phyloP scores from a whole-genome alignment of 345 rosid species.

The Erysimum cheiranthoides region DNA sequence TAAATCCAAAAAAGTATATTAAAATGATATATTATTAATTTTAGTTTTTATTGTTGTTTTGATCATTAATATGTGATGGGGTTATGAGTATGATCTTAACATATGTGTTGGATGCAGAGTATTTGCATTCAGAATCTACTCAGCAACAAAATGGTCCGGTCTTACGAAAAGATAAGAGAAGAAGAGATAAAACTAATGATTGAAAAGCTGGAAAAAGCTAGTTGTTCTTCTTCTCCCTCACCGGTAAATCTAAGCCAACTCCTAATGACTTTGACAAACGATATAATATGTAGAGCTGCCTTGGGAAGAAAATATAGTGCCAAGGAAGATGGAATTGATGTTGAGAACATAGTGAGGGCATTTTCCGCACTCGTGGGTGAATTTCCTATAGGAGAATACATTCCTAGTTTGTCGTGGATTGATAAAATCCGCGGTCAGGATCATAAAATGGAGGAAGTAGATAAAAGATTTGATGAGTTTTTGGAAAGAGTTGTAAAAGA shows the following conservation, averaged over 20 bases:
- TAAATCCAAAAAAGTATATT: too few relatives aligned
- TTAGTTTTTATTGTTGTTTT: too few relatives aligned
- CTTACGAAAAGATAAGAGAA: constrained; percentile 48
- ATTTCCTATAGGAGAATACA: constrained; percentile 51
- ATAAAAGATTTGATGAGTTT: constrained; percentile 40
- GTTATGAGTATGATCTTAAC: too few relatives aligned
- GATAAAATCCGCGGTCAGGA: constrained; percentile 31
- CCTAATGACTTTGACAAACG: constrained; percentile 43
- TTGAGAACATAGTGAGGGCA: constrained; percentile 45
- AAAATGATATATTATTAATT: too few relatives aligned
- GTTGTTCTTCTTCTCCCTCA: constrained; percentile 14
- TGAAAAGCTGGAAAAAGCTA: constrained; percentile 37
- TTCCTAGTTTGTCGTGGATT: constrained; percentile 62
- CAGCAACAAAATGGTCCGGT: constrained; percentile 50
- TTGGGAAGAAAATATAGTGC: constrained; percentile 57
- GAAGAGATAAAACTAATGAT: constrained; percentile 52
- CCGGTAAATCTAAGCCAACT: constrained; percentile 52
- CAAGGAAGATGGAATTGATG: constrained; percentile 33
- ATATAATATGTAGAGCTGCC: constrained; percentile 54
- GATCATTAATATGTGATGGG: too few relatives aligned
- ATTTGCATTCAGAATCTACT: constrained; percentile 55
- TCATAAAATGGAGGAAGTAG: constrained; percentile 30
- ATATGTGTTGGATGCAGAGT: constrained; percentile 37
- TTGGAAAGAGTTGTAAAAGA: constrained; percentile 38
- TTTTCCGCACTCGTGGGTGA: constrained; percentile 44